Evolutionary conservation across 73 alveolate species (phyloP).

Genomic region (Effrenium voratum): DNA sequence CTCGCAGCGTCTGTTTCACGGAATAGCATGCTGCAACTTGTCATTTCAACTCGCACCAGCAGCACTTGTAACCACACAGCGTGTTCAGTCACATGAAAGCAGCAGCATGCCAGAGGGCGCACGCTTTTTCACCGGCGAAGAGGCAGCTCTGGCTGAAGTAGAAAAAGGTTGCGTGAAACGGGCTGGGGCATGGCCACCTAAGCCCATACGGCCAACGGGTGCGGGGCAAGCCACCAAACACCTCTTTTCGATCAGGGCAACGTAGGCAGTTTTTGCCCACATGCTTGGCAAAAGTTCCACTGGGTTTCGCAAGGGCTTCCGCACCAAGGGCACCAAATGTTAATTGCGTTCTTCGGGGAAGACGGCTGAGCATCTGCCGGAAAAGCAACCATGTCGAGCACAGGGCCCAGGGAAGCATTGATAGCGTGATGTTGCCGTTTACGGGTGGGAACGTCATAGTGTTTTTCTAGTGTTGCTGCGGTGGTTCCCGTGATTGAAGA

Average conservation of each 20-base stretch:
- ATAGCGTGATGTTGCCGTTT: not conserved
- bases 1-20: too few species aligned
- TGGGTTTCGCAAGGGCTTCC: not conserved
- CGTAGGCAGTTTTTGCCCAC: not conserved
- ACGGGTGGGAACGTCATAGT: not conserved
- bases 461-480: not conserved
- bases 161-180: too few species aligned
- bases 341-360: not conserved
- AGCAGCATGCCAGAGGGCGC: too few species aligned
- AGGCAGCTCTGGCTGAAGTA: too few species aligned
- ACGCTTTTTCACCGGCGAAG: too few species aligned
- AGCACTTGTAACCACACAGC: too few species aligned
- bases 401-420: not conserved
- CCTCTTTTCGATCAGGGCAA: not conserved
- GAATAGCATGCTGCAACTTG: too few species aligned
- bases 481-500: not conserved
- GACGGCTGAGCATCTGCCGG: not conserved
- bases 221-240: conserved; percentile 12
- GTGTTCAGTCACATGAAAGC: too few species aligned
- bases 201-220: too few species aligned
- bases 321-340: not conserved
- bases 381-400: too few species aligned
- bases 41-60: too few species aligned
- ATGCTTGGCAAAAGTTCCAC: not conserved
- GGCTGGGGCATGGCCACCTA: too few species aligned